Conservation (phyloP, 2,329 filamentous ascomycete genomes). For the Clonostachys byssicola region DNA sequence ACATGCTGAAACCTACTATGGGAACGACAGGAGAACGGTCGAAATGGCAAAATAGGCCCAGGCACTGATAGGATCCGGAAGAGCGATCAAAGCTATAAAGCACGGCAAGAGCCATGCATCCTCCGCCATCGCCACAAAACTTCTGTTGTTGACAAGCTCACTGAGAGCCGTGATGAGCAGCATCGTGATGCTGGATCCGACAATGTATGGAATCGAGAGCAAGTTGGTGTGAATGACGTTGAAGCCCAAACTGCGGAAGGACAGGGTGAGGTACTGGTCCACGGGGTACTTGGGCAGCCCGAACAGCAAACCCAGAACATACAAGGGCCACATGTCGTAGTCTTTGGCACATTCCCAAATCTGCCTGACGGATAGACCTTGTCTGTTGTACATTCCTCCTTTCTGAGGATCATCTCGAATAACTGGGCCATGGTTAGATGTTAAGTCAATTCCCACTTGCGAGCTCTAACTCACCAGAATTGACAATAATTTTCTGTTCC, state of each 20-base stretch:
- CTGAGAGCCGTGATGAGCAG: conserved; percentile 44
- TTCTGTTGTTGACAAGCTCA: conserved; percentile 42
- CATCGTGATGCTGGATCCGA: conserved; percentile 42
- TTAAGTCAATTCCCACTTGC: background rate
- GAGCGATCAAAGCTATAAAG: conserved; percentile 38
- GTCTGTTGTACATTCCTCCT: conserved; percentile 49
- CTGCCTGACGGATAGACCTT: conserved; percentile 34
- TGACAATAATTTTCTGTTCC: conserved; percentile 65
- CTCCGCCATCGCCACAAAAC: conserved; percentile 40
- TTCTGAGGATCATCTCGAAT: conserved; percentile 53
- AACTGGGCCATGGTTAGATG: conserved; percentile 8
- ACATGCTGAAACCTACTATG: conserved; percentile 35
- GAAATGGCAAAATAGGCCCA: conserved; percentile 47
- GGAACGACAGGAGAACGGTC: conserved; percentile 43
- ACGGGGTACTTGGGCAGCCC: conserved; percentile 42
- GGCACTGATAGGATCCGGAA: conserved; percentile 26
- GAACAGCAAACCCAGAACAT: conserved; percentile 39
- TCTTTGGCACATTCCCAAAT: conserved; percentile 43
- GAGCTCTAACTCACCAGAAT: conserved; percentile 25
- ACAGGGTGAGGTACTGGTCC: conserved; percentile 44
- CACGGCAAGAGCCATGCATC: conserved; percentile 52
- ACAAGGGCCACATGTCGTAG: conserved; percentile 50
- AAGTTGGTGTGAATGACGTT: conserved; percentile 47
- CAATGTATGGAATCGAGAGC: conserved; percentile 42
- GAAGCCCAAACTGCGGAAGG: conserved; percentile 43